Conservation (phyloP, 768 basidiomycete species). For the Mycena galopus region DNA sequence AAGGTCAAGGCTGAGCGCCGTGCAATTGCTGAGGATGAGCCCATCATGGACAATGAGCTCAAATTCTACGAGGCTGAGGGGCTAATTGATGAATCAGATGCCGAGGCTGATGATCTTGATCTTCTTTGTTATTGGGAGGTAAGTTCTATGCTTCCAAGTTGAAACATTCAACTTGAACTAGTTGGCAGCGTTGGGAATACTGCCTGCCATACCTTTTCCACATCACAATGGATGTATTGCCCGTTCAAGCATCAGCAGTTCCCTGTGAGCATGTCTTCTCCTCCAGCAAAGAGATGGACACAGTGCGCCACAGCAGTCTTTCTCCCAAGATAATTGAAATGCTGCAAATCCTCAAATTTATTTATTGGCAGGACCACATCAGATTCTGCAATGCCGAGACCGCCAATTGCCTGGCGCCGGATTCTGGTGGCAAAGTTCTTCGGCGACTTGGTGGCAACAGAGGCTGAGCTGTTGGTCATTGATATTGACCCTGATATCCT, state of each 20-base stretch:
- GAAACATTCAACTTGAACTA: not conserved
- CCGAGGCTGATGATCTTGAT: not conserved
- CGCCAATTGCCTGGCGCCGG: no score
- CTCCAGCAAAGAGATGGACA: slow-evolving; percentile 21
- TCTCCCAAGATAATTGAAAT: slow-evolving; percentile 11
- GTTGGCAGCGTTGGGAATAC: not conserved
- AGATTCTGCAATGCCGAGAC: not conserved
- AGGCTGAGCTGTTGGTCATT: slow-evolving; percentile 1
- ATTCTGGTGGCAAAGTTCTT: no score
- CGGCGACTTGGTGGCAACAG: slow-evolving; percentile 11
- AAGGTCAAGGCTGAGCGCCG: no score
- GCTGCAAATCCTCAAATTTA: slow-evolving; percentile 22
- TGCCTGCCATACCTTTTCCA: not conserved
- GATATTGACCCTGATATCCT: not conserved
- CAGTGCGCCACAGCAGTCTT: not conserved
- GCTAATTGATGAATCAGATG: no score
- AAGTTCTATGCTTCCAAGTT: not conserved
- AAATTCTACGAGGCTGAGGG: no score
- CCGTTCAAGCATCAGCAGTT: slow-evolving; percentile 17
- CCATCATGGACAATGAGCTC: no score
- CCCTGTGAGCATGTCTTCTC: slow-evolving; percentile 24
- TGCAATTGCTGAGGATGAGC: no score
- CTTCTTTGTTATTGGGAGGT: slow-evolving; percentile 18
- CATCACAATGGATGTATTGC: slow-evolving; percentile 12
- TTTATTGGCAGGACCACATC: slow-evolving; percentile 10